phyloP scores from a whole-genome alignment of 2,329 filamentous ascomycete genomes.

The Microcyclospora pomicola region DNA sequence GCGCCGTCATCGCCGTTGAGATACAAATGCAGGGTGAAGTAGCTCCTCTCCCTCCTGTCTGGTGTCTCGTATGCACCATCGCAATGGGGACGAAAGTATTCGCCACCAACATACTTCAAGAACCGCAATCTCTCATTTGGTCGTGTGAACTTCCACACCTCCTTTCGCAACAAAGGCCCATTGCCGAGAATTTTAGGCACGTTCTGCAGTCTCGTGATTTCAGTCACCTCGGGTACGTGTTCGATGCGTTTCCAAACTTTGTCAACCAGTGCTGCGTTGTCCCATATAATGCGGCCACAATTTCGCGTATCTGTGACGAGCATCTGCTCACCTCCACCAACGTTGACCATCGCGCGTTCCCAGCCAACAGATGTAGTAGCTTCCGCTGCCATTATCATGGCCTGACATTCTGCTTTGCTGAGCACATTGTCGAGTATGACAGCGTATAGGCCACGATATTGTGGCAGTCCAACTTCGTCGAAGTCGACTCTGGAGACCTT shows the following conservation, averaged over 20 bases:
- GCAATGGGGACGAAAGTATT: constrained; percentile 62
- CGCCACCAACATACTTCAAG: constrained; percentile 54
- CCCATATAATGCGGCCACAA: constrained; percentile 66
- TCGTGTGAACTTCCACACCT: constrained; percentile 31
- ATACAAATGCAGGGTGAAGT: constrained; percentile 44
- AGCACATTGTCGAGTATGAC: constrained; percentile 51
- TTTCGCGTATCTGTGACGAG: constrained; percentile 47
- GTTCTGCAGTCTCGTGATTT: constrained; percentile 25
- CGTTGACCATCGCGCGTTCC: constrained; percentile 55
- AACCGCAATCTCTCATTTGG: constrained; percentile 65
- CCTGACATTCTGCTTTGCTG: constrained; percentile 47
- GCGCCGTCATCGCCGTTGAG: constrained; percentile 9
- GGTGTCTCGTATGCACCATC: constrained; percentile 51
- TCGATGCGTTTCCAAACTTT: constrained; percentile 47
- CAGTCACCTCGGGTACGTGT: constrained; percentile 35
- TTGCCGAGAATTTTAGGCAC: constrained; percentile 32
- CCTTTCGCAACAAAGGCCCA: constrained; percentile 28
- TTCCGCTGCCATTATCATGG: constrained; percentile 41
- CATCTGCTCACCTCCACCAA: constrained; percentile 47
- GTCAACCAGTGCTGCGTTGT: constrained; percentile 46
- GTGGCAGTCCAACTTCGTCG: constrained; percentile 32
- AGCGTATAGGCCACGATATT: constrained; percentile 43
- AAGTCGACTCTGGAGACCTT: constrained; percentile 42
- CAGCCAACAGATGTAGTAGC: constrained; percentile 36
- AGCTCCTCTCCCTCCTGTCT: constrained; percentile 36